These are phyloP conservation scores for Cladophialophora bantiana DNA, from an alignment of 2,329 filamentous ascomycete genomes.

Conservation along the genomic window DNA sequence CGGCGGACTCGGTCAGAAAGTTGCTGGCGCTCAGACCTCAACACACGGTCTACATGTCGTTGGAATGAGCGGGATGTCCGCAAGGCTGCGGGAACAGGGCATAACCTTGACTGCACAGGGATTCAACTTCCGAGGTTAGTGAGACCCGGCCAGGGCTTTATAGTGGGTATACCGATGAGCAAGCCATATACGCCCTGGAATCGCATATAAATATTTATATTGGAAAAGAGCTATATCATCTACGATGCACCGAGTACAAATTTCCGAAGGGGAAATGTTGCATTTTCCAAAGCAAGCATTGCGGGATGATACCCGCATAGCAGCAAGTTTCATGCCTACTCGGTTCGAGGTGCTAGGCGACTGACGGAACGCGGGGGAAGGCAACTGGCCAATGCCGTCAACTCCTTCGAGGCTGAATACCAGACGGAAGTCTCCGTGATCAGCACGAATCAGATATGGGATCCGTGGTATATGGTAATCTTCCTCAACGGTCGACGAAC, in stretches of 20 bases:
- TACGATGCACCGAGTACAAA: too few species aligned
- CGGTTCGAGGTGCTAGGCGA: neutral
- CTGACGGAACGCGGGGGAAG: neutral
- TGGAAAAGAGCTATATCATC: neutral
- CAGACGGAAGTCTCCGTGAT: neutral
- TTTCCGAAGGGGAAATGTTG: neutral
- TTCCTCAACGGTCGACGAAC: neutral
- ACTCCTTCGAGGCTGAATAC: neutral
- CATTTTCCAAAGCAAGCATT: neutral
- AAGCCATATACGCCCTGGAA: too few species aligned
- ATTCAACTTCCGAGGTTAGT: neutral
- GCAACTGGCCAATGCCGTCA: neutral
- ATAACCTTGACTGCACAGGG: too few species aligned
- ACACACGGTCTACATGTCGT: too few species aligned
- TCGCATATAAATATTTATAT: neutral
- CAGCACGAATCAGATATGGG: neutral
- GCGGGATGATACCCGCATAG: neutral
- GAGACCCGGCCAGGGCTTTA: neutral
- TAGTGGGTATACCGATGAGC: neutral
- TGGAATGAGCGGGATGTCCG: too few species aligned
- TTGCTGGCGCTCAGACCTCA: neutral
- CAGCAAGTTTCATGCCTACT: too few species aligned
- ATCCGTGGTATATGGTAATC: slow-evolving; percentile 6
- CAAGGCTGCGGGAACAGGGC: too few species aligned
- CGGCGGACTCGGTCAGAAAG: neutral